phyloP scores from a whole-genome alignment of 2,329 filamentous ascomycete species.

The Colletotrichum sp. region DNA sequence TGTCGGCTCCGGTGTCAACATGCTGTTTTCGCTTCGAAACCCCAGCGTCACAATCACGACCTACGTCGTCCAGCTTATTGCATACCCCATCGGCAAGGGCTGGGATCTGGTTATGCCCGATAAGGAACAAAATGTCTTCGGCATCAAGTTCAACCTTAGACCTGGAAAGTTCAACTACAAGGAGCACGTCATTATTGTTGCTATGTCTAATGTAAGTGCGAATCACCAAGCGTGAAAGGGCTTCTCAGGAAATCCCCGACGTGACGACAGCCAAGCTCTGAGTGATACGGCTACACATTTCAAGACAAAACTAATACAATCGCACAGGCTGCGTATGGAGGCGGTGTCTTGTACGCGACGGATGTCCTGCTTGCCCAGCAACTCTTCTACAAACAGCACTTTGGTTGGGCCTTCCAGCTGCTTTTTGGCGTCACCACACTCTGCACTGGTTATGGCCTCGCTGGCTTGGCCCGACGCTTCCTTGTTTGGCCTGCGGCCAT shows the following conservation, averaged over 20 bases:
- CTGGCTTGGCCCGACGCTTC: constrained; percentile 63
- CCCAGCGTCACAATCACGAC: constrained; percentile 65
- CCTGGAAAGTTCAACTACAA: constrained; percentile 66
- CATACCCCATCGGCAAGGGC: constrained; percentile 61
- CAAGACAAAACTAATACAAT: constrained; percentile 22
- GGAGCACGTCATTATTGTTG: constrained; percentile 66
- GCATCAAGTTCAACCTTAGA: constrained; percentile 60
- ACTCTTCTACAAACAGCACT: constrained; percentile 56
- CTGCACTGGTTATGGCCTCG: constrained; percentile 68
- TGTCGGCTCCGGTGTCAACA: constrained; percentile 65
- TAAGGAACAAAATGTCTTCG: constrained; percentile 54
- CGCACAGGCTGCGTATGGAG: constrained; percentile 58
- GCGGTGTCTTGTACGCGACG: constrained; percentile 53
- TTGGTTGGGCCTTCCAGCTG: constrained; percentile 64
- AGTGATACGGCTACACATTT: neutral
- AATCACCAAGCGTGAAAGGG: neutral
- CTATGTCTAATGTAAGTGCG: constrained; percentile 65
- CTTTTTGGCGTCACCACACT: constrained; percentile 66
- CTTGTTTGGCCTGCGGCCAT: constrained; percentile 66
- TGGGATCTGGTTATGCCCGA: constrained; percentile 63
- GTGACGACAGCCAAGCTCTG: neutral
- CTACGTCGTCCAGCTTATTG: constrained; percentile 66
- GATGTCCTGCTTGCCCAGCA: constrained; percentile 48
- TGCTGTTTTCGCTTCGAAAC: constrained; percentile 65
- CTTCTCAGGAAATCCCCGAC: neutral